Evolutionary conservation across 176 grass and related monocot species (phyloP).

Genomic region (Bonia amplexicaulis): DNA sequence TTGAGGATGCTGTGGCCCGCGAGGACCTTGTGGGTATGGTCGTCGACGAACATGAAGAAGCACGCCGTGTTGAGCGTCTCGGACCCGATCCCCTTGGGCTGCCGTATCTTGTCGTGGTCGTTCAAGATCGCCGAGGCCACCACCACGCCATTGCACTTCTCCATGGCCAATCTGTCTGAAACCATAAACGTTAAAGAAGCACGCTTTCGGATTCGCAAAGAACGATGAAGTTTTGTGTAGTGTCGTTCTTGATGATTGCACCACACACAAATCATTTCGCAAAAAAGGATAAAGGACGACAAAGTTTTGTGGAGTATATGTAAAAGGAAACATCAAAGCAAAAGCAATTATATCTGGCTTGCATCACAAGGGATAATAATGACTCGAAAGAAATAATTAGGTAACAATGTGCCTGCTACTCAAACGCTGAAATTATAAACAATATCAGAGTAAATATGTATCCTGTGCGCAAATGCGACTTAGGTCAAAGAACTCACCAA

Average conservation of each 20-base stretch:
- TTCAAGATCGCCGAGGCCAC: slow-evolving; percentile 75
- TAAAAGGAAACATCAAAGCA: background rate
- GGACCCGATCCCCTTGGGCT: slow-evolving; percentile 55
- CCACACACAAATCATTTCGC: background rate
- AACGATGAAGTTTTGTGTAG: background rate
- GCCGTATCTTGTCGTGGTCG: slow-evolving; percentile 91
- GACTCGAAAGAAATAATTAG: background rate
- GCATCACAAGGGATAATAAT: slow-evolving; percentile 28
- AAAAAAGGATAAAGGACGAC: no score
- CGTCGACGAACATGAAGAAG: slow-evolving; percentile 94
- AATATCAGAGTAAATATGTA: no score
- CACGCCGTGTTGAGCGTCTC: slow-evolving; percentile 51
- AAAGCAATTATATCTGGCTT: background rate
- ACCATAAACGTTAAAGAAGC: background rate
- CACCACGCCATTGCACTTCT: slow-evolving; percentile 58
- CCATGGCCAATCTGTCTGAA: slow-evolving; percentile 73
- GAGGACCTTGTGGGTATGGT: slow-evolving; percentile 38
- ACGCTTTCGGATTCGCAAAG: background rate
- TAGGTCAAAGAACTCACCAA: slow-evolving; percentile 30
- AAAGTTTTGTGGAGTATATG: no score
- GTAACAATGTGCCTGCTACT: background rate
- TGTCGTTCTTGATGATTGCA: slow-evolving; percentile 17
- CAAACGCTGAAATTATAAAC: background rate
- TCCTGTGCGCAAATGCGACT: background rate
- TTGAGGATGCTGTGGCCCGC: slow-evolving; percentile 37